These are phyloP conservation scores for Candida suzukii DNA, from an alignment of 805 yeast genomes.

Conservation along the genomic window DNA sequence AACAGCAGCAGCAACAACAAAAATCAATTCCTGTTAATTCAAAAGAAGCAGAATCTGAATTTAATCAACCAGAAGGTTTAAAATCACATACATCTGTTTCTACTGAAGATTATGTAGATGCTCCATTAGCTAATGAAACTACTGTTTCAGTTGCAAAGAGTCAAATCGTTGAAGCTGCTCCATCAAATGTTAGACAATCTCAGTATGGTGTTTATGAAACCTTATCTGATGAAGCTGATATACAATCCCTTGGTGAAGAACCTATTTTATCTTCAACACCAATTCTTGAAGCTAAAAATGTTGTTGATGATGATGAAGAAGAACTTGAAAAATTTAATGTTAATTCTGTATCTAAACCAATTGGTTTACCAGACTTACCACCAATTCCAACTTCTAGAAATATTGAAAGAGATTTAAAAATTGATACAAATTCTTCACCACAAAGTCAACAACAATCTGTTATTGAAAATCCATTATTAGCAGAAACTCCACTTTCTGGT, in stretches of 20 bases:
- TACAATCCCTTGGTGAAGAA: neutral
- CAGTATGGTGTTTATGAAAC: slow-evolving; percentile 15
- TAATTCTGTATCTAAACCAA: neutral
- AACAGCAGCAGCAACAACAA: neutral
- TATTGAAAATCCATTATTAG: slow-evolving; percentile 8
- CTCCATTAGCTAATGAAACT: slow-evolving; percentile 7
- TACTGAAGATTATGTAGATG: slow-evolving; percentile 7
- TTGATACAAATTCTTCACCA: too few species aligned
- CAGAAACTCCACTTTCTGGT: slow-evolving; percentile 9
- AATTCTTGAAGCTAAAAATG: neutral
- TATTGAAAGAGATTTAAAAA: too few species aligned
- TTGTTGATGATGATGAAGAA: neutral
- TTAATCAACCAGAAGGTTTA: neutral
- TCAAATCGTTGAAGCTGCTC: slow-evolving; percentile 7
- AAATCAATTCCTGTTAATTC: too few species aligned
- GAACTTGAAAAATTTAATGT: neutral
- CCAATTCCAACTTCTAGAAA: too few species aligned
- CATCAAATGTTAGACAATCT: slow-evolving; percentile 7
- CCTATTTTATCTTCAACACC: slow-evolving; percentile 8
- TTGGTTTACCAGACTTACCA: neutral
- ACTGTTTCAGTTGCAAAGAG: slow-evolving; percentile 2
- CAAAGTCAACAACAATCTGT: neutral
- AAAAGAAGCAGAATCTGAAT: neutral
- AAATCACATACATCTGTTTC: neutral
- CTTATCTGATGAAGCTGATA: slow-evolving; percentile 3